Base-by-base conservation (phyloP, 1,139 yeast species). In the Blastobotrys serpentis region DNA sequence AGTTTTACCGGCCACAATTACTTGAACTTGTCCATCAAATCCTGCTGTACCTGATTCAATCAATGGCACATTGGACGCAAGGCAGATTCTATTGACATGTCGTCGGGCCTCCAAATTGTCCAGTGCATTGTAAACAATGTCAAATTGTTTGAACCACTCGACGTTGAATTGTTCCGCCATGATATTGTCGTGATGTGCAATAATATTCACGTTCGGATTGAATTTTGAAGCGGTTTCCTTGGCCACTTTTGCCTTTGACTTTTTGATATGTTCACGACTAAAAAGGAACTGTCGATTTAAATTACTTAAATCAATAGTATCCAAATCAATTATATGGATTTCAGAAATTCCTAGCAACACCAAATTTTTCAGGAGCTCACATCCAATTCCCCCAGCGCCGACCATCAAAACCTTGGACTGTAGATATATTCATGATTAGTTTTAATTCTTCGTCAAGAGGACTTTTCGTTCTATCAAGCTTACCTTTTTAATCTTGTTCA, bases 351-450 rank as follows among this genome's bases (percentile, higher is more conserved):
- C 95, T 57, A 88, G 76, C 55, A 90, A 70, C 5, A 89, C 82
- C 46, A 94, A 73, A 62, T 94, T 87, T 64, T 94, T 94, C 52
- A 94, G 73, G 37, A 94, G 72, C 66, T 94, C 99, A 66, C 98
- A 94, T 3, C 99, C 99, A 56, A 94, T 90, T n/a, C 99, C 99
- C 23, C 99, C 99, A 1, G 98, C 97, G 2, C 99, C 98, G 0
- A 94, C 96, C 72, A 94, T 74, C 42, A 94, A 72, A 17, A 92
- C 89, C 53, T 62, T 64, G 38, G 58, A 49, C 64, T 60, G 30
- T 8, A 36, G 13, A n/a, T 11, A 14, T 11, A 6, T 6, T 10
- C 13, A 11, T 14, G 32, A 14, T 29, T 29, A 29, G 32, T 10
- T 29, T 10, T 10, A 10, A 10, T 23, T 23, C 6, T 23, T 10